Percentiles rank a stretch among this genome's conserved stretches.
Evolutionary conservation across 805 yeast species (phyloP).

Genomic region (Wickerhamiella cacticola): DNA sequence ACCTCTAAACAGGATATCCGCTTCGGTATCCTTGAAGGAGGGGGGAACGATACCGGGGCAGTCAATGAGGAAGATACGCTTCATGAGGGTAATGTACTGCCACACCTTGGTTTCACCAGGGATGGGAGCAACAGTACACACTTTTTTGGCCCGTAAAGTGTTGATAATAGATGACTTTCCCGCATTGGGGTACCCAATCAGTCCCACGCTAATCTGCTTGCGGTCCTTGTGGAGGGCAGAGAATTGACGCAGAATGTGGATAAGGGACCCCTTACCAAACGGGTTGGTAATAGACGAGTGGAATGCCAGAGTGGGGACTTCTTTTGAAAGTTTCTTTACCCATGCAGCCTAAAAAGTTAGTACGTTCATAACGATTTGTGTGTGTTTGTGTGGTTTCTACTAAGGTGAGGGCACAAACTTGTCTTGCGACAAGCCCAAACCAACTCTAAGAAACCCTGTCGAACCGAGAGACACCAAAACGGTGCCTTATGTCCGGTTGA

Average conservation of each 20-base stretch:
- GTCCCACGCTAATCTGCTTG: slow-evolving; percentile 92
- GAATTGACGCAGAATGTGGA: slow-evolving; percentile 86
- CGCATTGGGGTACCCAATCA: slow-evolving; percentile 96
- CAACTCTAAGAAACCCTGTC: slow-evolving; percentile 73
- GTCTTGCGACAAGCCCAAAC: slow-evolving; percentile 32
- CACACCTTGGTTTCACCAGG: slow-evolving; percentile 99
- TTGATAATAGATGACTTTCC: slow-evolving; percentile 95
- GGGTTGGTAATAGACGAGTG: slow-evolving; percentile 97
- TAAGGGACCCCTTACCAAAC: slow-evolving; percentile 92
- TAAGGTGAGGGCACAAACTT: slow-evolving; percentile 48
- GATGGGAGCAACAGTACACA: slow-evolving; percentile 93
- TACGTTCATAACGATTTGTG: slow-evolving; percentile 14
- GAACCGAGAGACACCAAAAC: slow-evolving; percentile 37
- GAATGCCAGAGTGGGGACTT: slow-evolving; percentile 89
- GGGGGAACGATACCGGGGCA: slow-evolving; percentile 99
- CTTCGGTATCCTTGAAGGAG: slow-evolving; percentile 71
- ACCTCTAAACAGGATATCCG: slow-evolving; percentile 89
- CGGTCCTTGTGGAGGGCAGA: slow-evolving; percentile 83
- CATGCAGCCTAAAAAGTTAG: slow-evolving; percentile 76
- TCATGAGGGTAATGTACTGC: slow-evolving; percentile 97
- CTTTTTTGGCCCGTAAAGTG: slow-evolving; percentile 87
- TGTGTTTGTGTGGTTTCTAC: slow-evolving; percentile 67
- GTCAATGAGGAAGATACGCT: slow-evolving; percentile 85
- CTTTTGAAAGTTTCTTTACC: slow-evolving; percentile 89
- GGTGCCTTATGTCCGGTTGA: slow-evolving; percentile 41